Percentiles rank a stretch among this genome's conserved stretches.
phyloP scores from a whole-genome alignment of 2,329 filamentous ascomycete species.

The Diplocarpon rosae region DNA sequence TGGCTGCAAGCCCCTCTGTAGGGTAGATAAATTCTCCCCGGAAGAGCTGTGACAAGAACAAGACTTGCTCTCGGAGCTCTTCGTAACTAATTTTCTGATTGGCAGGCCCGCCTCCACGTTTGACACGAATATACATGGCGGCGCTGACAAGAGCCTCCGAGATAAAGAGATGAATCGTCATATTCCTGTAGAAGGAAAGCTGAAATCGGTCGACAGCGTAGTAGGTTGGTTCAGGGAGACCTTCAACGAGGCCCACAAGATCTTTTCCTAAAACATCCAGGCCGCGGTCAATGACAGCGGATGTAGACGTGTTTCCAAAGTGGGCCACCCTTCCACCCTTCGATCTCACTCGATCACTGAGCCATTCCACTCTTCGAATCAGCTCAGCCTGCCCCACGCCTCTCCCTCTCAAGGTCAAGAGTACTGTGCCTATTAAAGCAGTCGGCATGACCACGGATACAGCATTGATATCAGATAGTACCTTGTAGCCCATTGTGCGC shows the following conservation, averaged over 20 bases:
- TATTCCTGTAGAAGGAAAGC: conserved; percentile 95
- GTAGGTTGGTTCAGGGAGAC: conserved; percentile 81
- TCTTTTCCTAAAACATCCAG: conserved; percentile 86
- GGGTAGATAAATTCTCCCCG: conserved; percentile 95
- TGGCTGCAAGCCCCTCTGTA: conserved; percentile 68
- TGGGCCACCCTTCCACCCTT: conserved; percentile 91
- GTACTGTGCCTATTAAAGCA: conserved; percentile 83
- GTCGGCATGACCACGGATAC: conserved; percentile 98
- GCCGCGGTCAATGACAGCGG: conserved; percentile 76
- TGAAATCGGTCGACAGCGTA: conserved; percentile 95
- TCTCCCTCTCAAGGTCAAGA: conserved; percentile 81
- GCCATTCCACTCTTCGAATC: conserved; percentile 80
- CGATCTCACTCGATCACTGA: conserved; percentile 66
- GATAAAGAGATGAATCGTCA: conserved; percentile 98
- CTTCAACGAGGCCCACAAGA: conserved; percentile 69
- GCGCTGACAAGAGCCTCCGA: conserved; percentile 83
- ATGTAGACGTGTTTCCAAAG: conserved; percentile 70
- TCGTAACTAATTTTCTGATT: conserved; percentile 69
- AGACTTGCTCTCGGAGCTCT: conserved; percentile 66
- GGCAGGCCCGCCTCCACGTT: conserved; percentile 75
- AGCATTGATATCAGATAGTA: conserved; percentile 86
- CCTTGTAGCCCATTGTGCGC: conserved; percentile 80
- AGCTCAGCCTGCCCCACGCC: conserved; percentile 84
- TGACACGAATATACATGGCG: conserved; percentile 82
- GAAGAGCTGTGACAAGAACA: conserved; percentile 88